These are phyloP conservation scores for Sugiyamaella lignohabitans DNA, from an alignment of 805 yeast species.

Conservation along the genomic window DNA sequence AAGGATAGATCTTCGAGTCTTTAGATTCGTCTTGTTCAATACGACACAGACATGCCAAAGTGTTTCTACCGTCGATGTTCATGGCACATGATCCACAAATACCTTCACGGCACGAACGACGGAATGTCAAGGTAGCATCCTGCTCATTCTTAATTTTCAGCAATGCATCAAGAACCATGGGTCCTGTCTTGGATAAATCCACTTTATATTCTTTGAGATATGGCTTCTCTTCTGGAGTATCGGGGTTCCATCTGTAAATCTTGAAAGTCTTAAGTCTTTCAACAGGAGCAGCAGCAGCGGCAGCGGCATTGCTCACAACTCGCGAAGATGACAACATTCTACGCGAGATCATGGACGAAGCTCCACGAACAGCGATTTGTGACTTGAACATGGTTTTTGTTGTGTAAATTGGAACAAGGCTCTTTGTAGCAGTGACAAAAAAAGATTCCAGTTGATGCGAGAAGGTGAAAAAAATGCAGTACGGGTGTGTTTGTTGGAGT, in stretches of 20 bases:
- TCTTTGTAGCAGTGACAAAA: neutral
- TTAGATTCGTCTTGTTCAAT: slow-evolving; percentile 74
- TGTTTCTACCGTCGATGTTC: slow-evolving; percentile 97
- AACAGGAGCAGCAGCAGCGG: slow-evolving; percentile 45
- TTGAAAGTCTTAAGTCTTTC: slow-evolving; percentile 74
- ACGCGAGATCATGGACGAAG: neutral
- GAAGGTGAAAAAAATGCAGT: no score
- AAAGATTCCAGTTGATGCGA: no score
- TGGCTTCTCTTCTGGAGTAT: slow-evolving; percentile 89
- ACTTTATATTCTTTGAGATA: slow-evolving; percentile 73
- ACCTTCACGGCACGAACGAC: slow-evolving; percentile 99
- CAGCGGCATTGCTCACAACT: slow-evolving; percentile 17
- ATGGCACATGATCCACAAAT: slow-evolving; percentile 99
- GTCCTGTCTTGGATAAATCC: slow-evolving; percentile 89
- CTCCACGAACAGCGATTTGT: neutral
- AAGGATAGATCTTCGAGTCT: slow-evolving; percentile 84
- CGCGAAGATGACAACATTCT: slow-evolving; percentile 6
- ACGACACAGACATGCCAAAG: slow-evolving; percentile 93
- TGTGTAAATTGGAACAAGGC: neutral
- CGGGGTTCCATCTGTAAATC: slow-evolving; percentile 98
- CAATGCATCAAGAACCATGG: slow-evolving; percentile 95
- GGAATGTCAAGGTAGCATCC: slow-evolving; percentile 89
- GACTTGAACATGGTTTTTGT: neutral
- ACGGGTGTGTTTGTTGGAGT: no score
- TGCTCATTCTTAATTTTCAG: slow-evolving; percentile 94